Percentiles rank a stretch among this genome's conserved stretches.
Evolutionary conservation across 441 rosid species (phyloP).

Genomic region (Eutrema salsugineum): DNA sequence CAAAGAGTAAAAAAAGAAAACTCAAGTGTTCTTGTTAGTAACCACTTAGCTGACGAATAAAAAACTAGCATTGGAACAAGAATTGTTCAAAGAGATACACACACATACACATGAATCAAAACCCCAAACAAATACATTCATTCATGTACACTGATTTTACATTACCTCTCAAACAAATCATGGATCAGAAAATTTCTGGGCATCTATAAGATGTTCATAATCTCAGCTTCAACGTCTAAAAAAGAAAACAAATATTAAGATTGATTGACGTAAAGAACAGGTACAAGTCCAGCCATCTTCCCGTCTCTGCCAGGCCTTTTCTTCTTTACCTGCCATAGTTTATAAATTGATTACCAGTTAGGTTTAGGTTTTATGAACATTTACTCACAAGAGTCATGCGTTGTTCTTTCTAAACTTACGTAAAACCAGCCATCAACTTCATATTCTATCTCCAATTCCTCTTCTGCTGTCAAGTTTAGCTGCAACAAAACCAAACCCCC

Average conservation of each 20-base stretch:
- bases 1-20: background rate
- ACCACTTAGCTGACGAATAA: background rate
- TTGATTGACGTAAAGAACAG: constrained; percentile 90
- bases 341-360: too few relatives aligned
- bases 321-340: constrained; percentile 77
- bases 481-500: constrained; percentile 42
- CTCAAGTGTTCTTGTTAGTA: background rate
- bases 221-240: background rate
- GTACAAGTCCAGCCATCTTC: constrained; percentile 97
- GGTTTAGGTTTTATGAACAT: background rate
- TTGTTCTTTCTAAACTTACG: constrained; percentile 45
- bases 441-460: constrained; percentile 88
- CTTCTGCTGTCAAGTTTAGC: constrained; percentile 92
- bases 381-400: background rate
- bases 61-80: background rate
- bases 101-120: constrained; percentile 11
- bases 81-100: background rate
- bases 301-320: constrained; percentile 98
- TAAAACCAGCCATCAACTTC: constrained; percentile 99
- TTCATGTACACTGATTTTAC: constrained; percentile 28
- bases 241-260: constrained; percentile 24
- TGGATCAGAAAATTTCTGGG: background rate
- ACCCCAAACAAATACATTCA: constrained; percentile 19
- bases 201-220: constrained; percentile 5
- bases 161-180: background rate